Evolutionary conservation across 1,139 yeast genomes (phyloP).

Genomic region (Hyphopichia wangnamkhiaoensis): DNA sequence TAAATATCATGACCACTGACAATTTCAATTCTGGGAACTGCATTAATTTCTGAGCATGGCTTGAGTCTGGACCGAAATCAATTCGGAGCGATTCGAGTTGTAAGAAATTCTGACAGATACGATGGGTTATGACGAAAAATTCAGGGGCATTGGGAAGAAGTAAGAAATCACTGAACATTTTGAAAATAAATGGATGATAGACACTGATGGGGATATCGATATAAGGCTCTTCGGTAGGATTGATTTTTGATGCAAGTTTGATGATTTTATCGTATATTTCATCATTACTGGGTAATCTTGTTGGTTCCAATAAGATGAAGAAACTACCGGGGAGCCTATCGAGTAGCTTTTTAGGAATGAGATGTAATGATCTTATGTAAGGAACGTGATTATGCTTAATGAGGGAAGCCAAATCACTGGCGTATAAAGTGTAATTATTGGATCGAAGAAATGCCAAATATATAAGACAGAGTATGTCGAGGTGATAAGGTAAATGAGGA

Average conservation of each 20-base stretch:
- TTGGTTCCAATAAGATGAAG: slow-evolving; percentile 28
- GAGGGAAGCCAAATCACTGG: slow-evolving; percentile 32
- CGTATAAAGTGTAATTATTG: slow-evolving; percentile 37
- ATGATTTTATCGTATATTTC: slow-evolving; percentile 23
- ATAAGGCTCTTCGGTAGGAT: neutral
- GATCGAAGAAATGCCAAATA: slow-evolving; percentile 38
- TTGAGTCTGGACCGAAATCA: neutral
- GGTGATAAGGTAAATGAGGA: slow-evolving; percentile 21
- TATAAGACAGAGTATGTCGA: slow-evolving; percentile 38
- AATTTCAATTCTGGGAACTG: slow-evolving; percentile 33
- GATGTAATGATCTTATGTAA: slow-evolving; percentile 31
- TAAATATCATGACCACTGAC: slow-evolving; percentile 23
- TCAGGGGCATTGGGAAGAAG: slow-evolving; percentile 35
- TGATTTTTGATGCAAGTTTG: neutral
- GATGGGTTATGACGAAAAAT: slow-evolving; percentile 21
- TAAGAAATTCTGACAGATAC: slow-evolving; percentile 11
- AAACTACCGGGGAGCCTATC: slow-evolving; percentile 26
- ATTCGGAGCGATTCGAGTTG: slow-evolving; percentile 10
- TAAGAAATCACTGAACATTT: slow-evolving; percentile 24
- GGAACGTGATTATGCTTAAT: slow-evolving; percentile 39
- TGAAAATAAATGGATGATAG: slow-evolving; percentile 38
- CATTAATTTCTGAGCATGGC: slow-evolving; percentile 3
- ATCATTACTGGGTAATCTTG: slow-evolving; percentile 27
- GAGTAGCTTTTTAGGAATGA: slow-evolving; percentile 26
- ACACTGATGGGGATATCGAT: slow-evolving; percentile 19